phyloP scores from a whole-genome alignment of 305 asterid genomes.

The Fraxinus paxiana region DNA sequence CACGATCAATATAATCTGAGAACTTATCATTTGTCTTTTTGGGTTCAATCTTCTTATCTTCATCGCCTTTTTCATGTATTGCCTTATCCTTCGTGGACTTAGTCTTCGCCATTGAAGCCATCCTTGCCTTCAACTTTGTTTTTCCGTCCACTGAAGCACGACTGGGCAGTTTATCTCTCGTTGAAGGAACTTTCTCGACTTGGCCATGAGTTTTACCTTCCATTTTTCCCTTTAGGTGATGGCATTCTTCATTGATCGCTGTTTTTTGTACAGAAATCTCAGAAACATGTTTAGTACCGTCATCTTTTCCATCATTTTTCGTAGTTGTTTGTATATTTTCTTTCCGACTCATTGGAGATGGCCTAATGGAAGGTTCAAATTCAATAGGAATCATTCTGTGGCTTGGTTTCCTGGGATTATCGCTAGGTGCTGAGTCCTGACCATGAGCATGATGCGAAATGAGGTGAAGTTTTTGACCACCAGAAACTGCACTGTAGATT shows the following conservation, averaged over 20 bases:
- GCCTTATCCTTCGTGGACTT: not conserved
- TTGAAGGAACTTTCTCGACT: not conserved
- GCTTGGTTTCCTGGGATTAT: not conserved
- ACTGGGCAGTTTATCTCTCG: not conserved
- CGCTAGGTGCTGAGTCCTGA: not conserved
- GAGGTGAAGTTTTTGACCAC: not conserved
- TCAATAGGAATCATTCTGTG: not conserved
- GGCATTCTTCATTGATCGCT: not conserved
- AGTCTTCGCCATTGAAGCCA: not conserved
- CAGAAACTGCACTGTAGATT: not conserved
- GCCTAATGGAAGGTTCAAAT: not conserved
- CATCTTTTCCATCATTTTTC: not conserved
- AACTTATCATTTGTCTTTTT: constrained; percentile 6
- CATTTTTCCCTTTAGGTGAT: not conserved
- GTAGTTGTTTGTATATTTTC: not conserved
- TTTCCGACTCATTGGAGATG: not conserved
- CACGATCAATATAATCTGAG: constrained; percentile 30
- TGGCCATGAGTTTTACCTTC: not conserved
- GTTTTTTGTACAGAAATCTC: not conserved
- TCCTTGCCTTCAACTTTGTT: not conserved
- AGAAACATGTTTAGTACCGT: not conserved
- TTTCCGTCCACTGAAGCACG: not conserved
- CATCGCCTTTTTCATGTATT: not conserved
- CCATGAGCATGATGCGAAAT: not conserved
- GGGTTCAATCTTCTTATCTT: not conserved